A percentile compares a stretch with the other conserved stretches of the same genome.
phyloP scores from a whole-genome alignment of 148 eudicot genomes.

The Chenopodium berlandieri region DNA sequence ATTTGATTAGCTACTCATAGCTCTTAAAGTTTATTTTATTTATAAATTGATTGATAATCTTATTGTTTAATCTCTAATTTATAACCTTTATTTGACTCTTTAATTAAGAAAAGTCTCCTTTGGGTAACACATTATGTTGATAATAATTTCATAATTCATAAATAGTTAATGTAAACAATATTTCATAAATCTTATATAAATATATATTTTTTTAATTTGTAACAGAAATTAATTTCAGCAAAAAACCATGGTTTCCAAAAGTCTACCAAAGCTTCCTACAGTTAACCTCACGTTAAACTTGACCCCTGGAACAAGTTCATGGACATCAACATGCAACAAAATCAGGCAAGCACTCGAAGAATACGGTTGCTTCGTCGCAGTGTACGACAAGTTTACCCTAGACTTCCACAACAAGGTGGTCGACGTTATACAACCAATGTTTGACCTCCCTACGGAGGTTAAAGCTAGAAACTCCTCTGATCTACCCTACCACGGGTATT shows the following conservation, averaged over 20 bases:
- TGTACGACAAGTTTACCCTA: constrained; percentile 28
- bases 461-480: constrained; percentile 39
- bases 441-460: constrained; percentile 40
- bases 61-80: neutral
- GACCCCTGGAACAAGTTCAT: constrained; percentile 32
- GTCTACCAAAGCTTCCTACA: constrained; percentile 38
- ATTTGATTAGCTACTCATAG: neutral
- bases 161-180: neutral
- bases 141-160: neutral
- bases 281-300: constrained; percentile 30
- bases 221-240: neutral
- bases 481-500: constrained; percentile 46
- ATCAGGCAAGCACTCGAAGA: constrained; percentile 50
- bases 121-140: neutral
- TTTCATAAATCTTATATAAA: neutral
- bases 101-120: neutral
- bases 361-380: constrained; percentile 46
- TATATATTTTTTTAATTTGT: neutral
- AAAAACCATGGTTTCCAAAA: constrained; percentile 29
- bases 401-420: constrained; percentile 36
- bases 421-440: constrained; percentile 29
- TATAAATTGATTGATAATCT: neutral
- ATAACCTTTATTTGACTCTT: neutral
- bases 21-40: neutral
- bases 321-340: constrained; percentile 32